Base-by-base conservation (phyloP, 192 early-diverging fungal species). In the Entomortierella beljakovae region DNA sequence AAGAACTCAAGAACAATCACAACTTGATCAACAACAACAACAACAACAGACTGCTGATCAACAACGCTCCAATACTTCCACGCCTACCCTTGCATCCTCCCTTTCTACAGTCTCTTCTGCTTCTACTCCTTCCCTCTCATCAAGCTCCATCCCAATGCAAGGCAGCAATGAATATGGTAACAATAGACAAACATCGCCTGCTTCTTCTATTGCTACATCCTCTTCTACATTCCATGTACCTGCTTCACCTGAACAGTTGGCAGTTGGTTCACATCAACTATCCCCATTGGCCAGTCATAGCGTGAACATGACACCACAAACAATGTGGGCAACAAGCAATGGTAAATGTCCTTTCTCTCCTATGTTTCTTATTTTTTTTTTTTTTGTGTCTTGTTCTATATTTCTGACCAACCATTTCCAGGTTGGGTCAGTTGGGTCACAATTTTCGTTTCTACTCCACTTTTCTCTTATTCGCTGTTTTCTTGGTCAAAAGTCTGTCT, bases 121-220 rank as follows among this genome's bases (percentile, higher is more conserved):
- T 28, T 69, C 66, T 18, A 79, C 75, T 7, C 75, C 75, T 6
- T 79, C 75, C 29, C 60, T 79, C 46, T 69, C 75, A 1, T 70
- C 75, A 3, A 58, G 55, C 25, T 9, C 66, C 5, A 48, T 59
- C 1, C 59, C 75, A 16, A 31, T 70, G 53, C 54, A 33, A 22
- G 31, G 38, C n/a, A 64, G 16, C 64, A 34, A 64, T 16, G 72
- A 68, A 34, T 65, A 71, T 61, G 56, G 31, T 31, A 57, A 38
- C 55, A 49, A 56, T 35, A 37, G 63, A 38, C 58, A 52, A 29
- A 42, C 20, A n/a, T 66, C 71, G 6, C 63, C 74, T 28, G 56
- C 60, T 29, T 58, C 59, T 4, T 61, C 75, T 1, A 31, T 52
- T 42, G 42, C 46, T 0, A 52, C 72, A 9, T 31, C 59, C 25